phyloP scores from a whole-genome alignment of 2,329 filamentous ascomycete species.

The Bipolaris sorokiniana region DNA sequence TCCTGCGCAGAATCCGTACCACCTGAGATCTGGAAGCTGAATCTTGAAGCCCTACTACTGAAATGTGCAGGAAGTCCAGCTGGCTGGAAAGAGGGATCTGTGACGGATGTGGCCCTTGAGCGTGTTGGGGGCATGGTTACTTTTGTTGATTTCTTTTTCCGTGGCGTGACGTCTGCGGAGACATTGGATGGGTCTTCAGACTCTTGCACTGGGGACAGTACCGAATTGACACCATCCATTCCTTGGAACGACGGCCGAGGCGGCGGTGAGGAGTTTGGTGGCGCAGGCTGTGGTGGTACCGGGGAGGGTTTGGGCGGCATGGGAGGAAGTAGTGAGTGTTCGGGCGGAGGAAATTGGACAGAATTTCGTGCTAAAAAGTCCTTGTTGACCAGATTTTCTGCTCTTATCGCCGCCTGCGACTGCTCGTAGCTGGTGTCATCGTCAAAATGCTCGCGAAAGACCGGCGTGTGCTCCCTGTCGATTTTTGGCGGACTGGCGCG shows the following conservation, averaged over 20 bases:
- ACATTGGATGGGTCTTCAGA: slow-evolving; percentile 33
- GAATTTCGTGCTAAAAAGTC: slow-evolving; percentile 56
- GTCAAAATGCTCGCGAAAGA: slow-evolving; percentile 67
- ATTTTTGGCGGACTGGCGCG: slow-evolving; percentile 45
- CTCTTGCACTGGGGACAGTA: slow-evolving; percentile 46
- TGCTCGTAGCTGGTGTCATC: slow-evolving; percentile 54
- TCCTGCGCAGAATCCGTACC: slow-evolving; percentile 70
- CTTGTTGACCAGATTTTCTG: slow-evolving; percentile 56
- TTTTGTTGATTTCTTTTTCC: slow-evolving; percentile 45
- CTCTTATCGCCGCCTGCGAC: slow-evolving; percentile 52
- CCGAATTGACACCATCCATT: slow-evolving; percentile 30
- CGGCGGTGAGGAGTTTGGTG: slow-evolving; percentile 13
- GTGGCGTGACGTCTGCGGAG: slow-evolving; percentile 35
- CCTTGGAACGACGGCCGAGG: slow-evolving; percentile 27
- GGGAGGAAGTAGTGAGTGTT: slow-evolving; percentile 26
- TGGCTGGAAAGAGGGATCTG: slow-evolving; percentile 45
- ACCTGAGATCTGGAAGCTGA: slow-evolving; percentile 81
- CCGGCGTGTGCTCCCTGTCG: slow-evolving; percentile 59
- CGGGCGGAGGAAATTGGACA: slow-evolving; percentile 37
- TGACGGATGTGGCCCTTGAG: slow-evolving; percentile 47
- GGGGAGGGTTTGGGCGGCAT: slow-evolving; percentile 26
- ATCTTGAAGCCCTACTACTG: slow-evolving; percentile 74
- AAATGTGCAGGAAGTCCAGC: slow-evolving; percentile 53
- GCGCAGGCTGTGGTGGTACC: slow-evolving; percentile 14
- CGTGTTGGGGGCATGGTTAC: slow-evolving; percentile 44